Conservation (phyloP, 129 eudicot genomes). For the Pseudognaphalium luteoalbum region DNA sequence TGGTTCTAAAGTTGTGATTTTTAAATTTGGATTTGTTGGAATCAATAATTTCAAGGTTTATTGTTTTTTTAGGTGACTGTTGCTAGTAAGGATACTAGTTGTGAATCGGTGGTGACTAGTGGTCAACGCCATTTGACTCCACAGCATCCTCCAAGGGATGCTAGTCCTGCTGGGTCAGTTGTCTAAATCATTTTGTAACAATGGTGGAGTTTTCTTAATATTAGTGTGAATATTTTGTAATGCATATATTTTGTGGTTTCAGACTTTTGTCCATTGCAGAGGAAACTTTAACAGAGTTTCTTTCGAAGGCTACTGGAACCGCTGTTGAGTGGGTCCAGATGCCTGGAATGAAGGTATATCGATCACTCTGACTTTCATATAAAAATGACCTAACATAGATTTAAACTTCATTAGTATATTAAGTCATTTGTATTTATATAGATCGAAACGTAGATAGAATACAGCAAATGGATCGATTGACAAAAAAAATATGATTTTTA, state of each 20-base stretch:
- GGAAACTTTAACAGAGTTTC: constrained; percentile 49
- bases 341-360: constrained; percentile 45
- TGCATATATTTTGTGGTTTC: constrained; percentile 16
- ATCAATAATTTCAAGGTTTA: constrained; percentile 3
- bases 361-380: not conserved
- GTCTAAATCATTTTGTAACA: not conserved
- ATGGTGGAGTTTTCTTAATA: not conserved
- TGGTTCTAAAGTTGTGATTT: not conserved
- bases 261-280: constrained; percentile 46
- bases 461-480: not conserved
- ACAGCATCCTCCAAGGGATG: constrained; percentile 87
- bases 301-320: constrained; percentile 49
- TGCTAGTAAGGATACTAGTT: constrained; percentile 75
- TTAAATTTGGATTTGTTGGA: not conserved
- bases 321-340: constrained; percentile 51
- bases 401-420: not conserved
- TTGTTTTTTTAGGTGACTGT: constrained; percentile 51
- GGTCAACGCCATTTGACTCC: constrained; percentile 88
- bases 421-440: not conserved
- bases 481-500: not conserved
- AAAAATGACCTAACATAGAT: not conserved
- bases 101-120: constrained; percentile 96
- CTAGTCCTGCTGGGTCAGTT: constrained; percentile 99
- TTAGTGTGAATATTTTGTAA: not conserved
- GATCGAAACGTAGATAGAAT: not conserved